A percentile compares a stretch with the other conserved stretches of the same genome.
Conservation (phyloP, 2,329 filamentous ascomycete genomes). For the Trichoderma oligosporum region DNA sequence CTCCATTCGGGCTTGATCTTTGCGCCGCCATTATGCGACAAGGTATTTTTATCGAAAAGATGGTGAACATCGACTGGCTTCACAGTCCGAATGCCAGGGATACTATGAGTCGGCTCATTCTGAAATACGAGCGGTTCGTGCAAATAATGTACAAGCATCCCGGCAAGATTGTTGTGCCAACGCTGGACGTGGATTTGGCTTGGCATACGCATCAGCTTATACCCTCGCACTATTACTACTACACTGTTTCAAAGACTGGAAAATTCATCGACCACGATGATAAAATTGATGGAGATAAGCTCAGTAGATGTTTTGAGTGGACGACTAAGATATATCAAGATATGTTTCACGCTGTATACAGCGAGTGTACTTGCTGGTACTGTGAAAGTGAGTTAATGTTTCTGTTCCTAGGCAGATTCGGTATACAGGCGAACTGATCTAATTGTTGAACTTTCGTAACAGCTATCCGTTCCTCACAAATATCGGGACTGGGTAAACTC, state of each 20-base stretch:
- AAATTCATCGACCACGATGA: conserved; percentile 79
- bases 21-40: conserved; percentile 63
- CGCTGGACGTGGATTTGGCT: conserved; percentile 68
- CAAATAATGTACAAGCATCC: conserved; percentile 51
- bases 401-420: conserved; percentile 37
- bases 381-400: conserved; percentile 59
- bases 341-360: conserved; percentile 63
- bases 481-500: conserved; percentile 27
- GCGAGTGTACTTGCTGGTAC: conserved; percentile 78
- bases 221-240: conserved; percentile 59
- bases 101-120: conserved; percentile 62
- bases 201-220: conserved; percentile 80
- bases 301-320: conserved; percentile 66
- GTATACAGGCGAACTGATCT: conserved; percentile 33
- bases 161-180: conserved; percentile 57
- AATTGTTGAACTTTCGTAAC: background rate
- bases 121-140: conserved; percentile 64
- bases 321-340: conserved; percentile 68
- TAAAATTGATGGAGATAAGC: conserved; percentile 66
- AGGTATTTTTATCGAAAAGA: conserved; percentile 65
- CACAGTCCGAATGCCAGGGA: conserved; percentile 62
- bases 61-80: conserved; percentile 73
- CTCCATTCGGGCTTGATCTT: conserved; percentile 62
- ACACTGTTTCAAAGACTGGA: conserved; percentile 44
- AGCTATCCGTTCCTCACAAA: conserved; percentile 18